A percentile compares a stretch with the other conserved stretches of the same genome.
These are phyloP conservation scores for Stellera chamaejasme DNA, from an alignment of 345 rosid genomes.

Conservation along the genomic window DNA sequence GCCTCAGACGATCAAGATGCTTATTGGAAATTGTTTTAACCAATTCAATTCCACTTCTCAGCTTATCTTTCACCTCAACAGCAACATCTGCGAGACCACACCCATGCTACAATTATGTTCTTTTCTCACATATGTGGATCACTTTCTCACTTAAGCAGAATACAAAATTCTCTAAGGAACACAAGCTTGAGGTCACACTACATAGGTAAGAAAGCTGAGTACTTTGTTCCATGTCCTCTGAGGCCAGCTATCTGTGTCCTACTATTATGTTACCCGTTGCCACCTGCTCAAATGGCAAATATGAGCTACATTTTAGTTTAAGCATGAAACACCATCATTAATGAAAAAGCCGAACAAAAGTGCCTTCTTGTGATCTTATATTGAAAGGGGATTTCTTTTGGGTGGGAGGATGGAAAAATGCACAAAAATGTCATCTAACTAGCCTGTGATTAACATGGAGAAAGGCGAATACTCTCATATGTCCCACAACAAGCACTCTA, in stretches of 20 bases:
- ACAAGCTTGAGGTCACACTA: not conserved
- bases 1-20: slow-evolving; percentile 68
- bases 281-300: slow-evolving; percentile 14
- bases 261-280: not conserved
- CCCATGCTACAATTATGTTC: not conserved
- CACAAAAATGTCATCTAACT: too few relatives aligned
- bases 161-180: not conserved
- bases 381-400: too few relatives aligned
- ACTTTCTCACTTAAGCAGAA: not conserved
- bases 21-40: slow-evolving; percentile 45
- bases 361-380: too few relatives aligned
- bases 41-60: slow-evolving; percentile 45
- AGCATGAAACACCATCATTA: too few relatives aligned
- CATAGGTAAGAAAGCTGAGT: slow-evolving; percentile 5
- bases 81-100: slow-evolving; percentile 26
- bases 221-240: slow-evolving; percentile 28
- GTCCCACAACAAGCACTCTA: too few relatives aligned
- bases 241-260: not conserved
- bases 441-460: too few relatives aligned
- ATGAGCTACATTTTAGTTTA: too few relatives aligned
- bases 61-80: slow-evolving; percentile 24
- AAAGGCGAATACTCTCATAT: too few relatives aligned
- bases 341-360: too few relatives aligned
- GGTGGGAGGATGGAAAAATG: too few relatives aligned
- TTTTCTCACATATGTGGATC: not conserved